Evolutionary conservation across 371 early-diverging fungal species (phyloP).

Genomic region (Rhizopus stolonifer): DNA sequence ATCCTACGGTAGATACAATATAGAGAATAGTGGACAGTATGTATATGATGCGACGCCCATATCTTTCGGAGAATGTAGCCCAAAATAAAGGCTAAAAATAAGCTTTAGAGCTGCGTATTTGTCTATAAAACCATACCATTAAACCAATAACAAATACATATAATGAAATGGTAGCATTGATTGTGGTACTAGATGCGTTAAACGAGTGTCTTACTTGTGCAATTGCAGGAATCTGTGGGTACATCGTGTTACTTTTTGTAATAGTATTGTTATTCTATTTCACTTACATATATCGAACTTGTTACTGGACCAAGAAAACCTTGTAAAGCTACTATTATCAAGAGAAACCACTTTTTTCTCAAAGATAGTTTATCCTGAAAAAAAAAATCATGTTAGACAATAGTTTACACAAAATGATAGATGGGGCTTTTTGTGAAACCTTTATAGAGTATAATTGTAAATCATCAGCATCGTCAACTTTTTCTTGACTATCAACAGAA

Average conservation of each 20-base stretch:
- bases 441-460: slow-evolving; percentile 10
- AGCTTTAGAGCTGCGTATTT: not conserved
- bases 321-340: slow-evolving; percentile 43
- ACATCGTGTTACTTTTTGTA: not conserved
- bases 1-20: slow-evolving; percentile 61
- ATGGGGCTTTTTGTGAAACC: too few relatives aligned
- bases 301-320: slow-evolving; percentile 52
- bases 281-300: slow-evolving; percentile 46
- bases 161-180: slow-evolving; percentile 45
- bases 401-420: not conserved
- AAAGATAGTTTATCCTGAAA: slow-evolving; percentile 10
- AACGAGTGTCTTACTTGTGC: slow-evolving; percentile 34
- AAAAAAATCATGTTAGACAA: not conserved
- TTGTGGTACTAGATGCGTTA: slow-evolving; percentile 29
- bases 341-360: slow-evolving; percentile 36
- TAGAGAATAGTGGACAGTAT: slow-evolving; percentile 58
- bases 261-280: not conserved
- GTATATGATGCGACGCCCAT: slow-evolving; percentile 67
- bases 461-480: not conserved
- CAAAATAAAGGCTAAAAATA: slow-evolving; percentile 59
- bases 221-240: slow-evolving; percentile 42
- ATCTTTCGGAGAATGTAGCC: slow-evolving; percentile 68
- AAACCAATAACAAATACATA: slow-evolving; percentile 46
- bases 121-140: slow-evolving; percentile 22
- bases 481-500: not conserved